Base-by-base conservation (phyloP, 2,329 filamentous ascomycete genomes). In the Sporothrix brasiliensis region DNA sequence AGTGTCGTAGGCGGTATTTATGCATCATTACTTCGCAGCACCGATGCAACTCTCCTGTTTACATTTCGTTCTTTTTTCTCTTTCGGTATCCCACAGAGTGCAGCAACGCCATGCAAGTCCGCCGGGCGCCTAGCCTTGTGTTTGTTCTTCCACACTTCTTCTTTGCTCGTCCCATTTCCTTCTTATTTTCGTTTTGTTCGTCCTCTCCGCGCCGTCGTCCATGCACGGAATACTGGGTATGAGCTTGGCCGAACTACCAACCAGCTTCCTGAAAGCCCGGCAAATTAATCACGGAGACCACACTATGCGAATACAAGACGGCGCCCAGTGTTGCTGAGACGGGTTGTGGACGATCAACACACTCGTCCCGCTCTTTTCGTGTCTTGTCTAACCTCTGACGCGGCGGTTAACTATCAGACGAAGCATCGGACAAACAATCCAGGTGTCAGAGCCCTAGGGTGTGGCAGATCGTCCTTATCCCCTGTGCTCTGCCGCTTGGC, bases 271-370 rank as follows among this genome's bases (percentile, higher is more conserved):
- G 21, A 67, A 10, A 34, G 49, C 65, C 34, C 50, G 50, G 34
- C 49, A 67, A 34, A 67, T 54, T 68, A 54, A 68, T 27, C 66
- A 68, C 66, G 66, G 66, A 68, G 66, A 56, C 21, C 27, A 68
- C 52, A 16, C 66, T 49, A 58, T 68, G 66, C 66, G 10, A 68
- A 49, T 44, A 68, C 30, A 68, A 49, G 50, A 54, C 66, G 66
- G 47, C 66, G 49, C 56, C 52, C 21, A 49, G 39, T 56, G 34
- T 21, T 49, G 39, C 41, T 68, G 66, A 68, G 52, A 68, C 52
- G 66, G 66, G 52, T 56, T 49, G 39, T 49, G 66, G 66, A 21
- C 50, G 66, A 68, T 68, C 66, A 39, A 16, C 66, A 30, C 52
- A 24, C 41, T 2, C 34, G 34, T 47, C 9, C 66, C 66, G 52